Evolutionary conservation across 257 asterid genomes (phyloP).

Genomic region (Anisodus tanguticus): DNA sequence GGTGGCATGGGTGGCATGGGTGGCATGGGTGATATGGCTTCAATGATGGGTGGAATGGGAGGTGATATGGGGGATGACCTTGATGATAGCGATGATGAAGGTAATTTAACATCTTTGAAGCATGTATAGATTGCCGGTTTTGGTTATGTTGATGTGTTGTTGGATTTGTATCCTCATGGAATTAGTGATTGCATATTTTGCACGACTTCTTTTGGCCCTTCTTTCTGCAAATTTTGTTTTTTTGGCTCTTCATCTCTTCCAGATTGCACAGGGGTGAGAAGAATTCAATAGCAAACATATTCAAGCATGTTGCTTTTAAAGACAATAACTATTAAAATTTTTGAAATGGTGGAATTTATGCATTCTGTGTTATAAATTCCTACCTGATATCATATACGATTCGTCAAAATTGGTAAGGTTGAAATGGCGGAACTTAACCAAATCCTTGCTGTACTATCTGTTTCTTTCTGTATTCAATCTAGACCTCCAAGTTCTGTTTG

Average conservation of each 20-base stretch:
- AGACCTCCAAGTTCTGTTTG: not conserved
- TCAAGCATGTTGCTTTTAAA: not conserved
- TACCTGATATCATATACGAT: not conserved
- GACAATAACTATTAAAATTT: not conserved
- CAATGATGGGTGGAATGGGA: constrained; percentile 31
- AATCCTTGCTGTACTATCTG: not conserved
- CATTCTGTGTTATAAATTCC: not conserved
- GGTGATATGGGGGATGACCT: constrained; percentile 65
- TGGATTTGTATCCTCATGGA: not conserved
- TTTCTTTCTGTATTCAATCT: not conserved
- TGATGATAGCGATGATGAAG: constrained; percentile 90
- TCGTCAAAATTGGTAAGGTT: not conserved
- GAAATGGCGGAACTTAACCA: not conserved
- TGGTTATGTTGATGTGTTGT: not conserved
- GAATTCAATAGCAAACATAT: not conserved
- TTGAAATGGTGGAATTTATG: not conserved
- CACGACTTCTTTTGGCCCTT: not conserved
- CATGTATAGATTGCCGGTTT: not conserved
- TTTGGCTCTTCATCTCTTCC: not conserved
- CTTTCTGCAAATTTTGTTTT: not conserved
- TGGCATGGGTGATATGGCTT: constrained; percentile 34
- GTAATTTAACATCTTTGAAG: constrained; percentile 42
- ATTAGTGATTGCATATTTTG: not conserved
- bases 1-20: constrained; percentile 55
- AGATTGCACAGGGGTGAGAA: not conserved